Percentiles rank a stretch among this genome's conserved stretches.
These are phyloP conservation scores for Fusarium torulosum DNA, from an alignment of 2,329 filamentous ascomycete genomes.

Conservation along the genomic window DNA sequence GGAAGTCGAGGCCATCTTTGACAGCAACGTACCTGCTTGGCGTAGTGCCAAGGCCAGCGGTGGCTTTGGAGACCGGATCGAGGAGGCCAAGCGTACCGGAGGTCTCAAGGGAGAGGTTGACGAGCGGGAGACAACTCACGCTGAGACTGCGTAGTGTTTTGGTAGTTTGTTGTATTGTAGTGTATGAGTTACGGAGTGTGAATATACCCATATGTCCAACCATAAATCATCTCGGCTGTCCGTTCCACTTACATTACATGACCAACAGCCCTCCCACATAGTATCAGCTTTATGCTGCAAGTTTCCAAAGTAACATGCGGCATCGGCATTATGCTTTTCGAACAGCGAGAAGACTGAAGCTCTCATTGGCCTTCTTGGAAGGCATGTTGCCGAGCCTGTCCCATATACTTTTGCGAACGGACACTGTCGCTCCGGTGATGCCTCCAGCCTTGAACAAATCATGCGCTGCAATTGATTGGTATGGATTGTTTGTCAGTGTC, in stretches of 20 bases:
- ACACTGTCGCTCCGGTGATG: too few species aligned
- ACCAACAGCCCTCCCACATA: too few species aligned
- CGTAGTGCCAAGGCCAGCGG: slow-evolving; percentile 27
- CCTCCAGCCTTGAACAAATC: too few species aligned
- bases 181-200: neutral
- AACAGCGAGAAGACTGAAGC: too few species aligned
- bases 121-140: slow-evolving; percentile 31
- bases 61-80: slow-evolving; percentile 36
- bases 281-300: too few species aligned
- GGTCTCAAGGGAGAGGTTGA: slow-evolving; percentile 38
- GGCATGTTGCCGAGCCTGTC: too few species aligned
- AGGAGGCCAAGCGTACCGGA: slow-evolving; percentile 37
- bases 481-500: neutral
- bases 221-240: neutral
- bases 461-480: neutral
- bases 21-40: slow-evolving; percentile 42
- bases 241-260: too few species aligned
- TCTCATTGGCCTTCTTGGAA: too few species aligned
- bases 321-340: too few species aligned
- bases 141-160: slow-evolving; percentile 35
- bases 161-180: neutral
- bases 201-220: neutral
- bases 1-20: slow-evolving; percentile 44
- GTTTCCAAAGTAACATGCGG: too few species aligned
- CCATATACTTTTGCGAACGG: too few species aligned